Base-by-base conservation (phyloP, 495 filamentous ascomycete species). In the Bacidia rubella region DNA sequence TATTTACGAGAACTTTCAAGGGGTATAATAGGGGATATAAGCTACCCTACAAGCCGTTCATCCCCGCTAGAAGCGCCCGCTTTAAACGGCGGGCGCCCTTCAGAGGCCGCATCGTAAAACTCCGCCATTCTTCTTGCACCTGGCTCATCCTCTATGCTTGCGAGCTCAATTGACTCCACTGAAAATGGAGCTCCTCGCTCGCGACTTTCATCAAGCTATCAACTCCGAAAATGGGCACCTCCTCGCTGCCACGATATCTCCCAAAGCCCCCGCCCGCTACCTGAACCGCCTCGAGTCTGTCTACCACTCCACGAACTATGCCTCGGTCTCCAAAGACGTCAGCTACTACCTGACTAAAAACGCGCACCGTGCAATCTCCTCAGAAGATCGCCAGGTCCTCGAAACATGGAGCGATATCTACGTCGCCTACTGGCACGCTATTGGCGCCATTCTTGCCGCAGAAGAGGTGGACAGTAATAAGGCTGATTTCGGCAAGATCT, bases 371-470 rank as follows among this genome's bases (percentile, higher is more conserved):
- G 62, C 60, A 11, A 66, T 63, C 4, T 54, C 73, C 29, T 72
- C 69, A 40, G 55, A 89, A 0, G 66, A 77, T 3, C 76, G 79
- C 43, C 72, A 79, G 10, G 85, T 93, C 61, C 70, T 77, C 24
- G 72, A 70, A 45, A 78, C 81, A 1, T 96, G 90, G 92, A 67
- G 82, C 2, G 87, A 94, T 23, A 79, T 95, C 11, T 95, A 88
- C 60, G 66, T 74, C 42, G 73, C 77, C 5, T 95, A 87, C 63
- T 97, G 88, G 87, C 85, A 82, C 56, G 83, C 85, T 22, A 64
- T 83, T 15, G 81, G 78, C 25, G 81, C 83, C 59, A 67, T 94
- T 15, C 65, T 87, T 39, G 70, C 68, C 23, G 74, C 74, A 0
- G 20, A 50, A 50, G 75, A 80, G 25, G 69, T 65, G n/a, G 62